Base-by-base conservation (phyloP, 345 rosid species). In the Euclidium syriacum region DNA sequence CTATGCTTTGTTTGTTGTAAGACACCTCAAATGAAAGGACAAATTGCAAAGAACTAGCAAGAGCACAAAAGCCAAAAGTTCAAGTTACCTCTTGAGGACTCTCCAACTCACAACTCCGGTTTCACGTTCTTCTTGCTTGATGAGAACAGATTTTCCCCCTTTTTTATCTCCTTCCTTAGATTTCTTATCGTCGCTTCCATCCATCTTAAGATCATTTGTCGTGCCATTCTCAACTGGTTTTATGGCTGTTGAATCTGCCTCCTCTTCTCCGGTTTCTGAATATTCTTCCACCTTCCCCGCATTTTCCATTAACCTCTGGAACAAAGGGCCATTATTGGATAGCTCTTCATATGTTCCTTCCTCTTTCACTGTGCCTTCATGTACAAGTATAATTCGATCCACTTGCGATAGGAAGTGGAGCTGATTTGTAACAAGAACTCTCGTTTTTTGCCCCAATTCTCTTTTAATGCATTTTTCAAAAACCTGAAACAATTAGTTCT, bases 271-370 rank as follows among this genome's bases (percentile, higher is more conserved):
- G 54, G 67, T 76, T 70, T 84, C 99, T n/a, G 49, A 77, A 70
- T 81, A 85, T 54, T 94, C 97, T 83, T 94, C 99, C 84, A 94
- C 86, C 83, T 94, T 94, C 39, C 99, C 99, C 2, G 99, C 99
- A 81, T 94, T 90, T 82, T 94, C 97, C 97, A 94, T 90, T 32
- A 90, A 80, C 74, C 80, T 84, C 60, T 84, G 90, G 79, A 94
- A 94, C 71, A 80, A 52, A 52, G 69, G 54, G 29, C 99, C 99
- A 72, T 73, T 86, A 42, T 47, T 78, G 17, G 90, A 90, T 55
- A 94, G 90, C 62, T 87, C 86, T 62, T 85, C 97, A 73, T 86
- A 94, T 52, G 97, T 87, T 66, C 99, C 99, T 78, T 86, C 96
- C 80, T 94, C 99, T 79, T 90, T 85, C 57, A 94, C 84, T 72